Conservation (phyloP, 768 basidiomycete species). For the Mycena rosella region DNA sequence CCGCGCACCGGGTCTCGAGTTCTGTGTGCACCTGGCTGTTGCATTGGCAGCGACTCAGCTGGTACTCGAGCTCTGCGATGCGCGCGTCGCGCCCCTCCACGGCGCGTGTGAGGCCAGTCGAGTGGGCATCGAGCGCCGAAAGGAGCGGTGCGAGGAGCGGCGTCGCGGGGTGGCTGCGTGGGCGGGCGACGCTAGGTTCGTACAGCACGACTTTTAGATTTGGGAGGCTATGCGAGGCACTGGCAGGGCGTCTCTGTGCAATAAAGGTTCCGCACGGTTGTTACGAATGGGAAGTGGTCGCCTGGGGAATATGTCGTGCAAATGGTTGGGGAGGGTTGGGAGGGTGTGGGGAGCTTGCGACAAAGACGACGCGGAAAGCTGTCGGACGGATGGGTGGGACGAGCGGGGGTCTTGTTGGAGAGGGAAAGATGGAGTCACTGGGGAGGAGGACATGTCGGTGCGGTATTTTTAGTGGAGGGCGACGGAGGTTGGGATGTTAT, state of each 20-base stretch:
- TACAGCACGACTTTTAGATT: background rate
- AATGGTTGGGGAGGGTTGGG: background rate
- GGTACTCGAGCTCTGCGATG: background rate
- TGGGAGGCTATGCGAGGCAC: too few relatives aligned
- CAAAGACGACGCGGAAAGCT: background rate
- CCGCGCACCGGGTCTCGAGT: background rate
- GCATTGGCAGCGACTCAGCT: background rate
- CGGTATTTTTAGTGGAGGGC: background rate
- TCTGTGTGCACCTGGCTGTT: background rate
- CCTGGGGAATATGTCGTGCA: background rate
- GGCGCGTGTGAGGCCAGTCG: background rate
- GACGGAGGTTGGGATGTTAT: background rate
- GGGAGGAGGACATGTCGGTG: background rate
- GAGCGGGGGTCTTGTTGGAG: background rate
- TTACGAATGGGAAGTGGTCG: background rate
- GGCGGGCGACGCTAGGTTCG: background rate
- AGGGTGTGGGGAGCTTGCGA: background rate
- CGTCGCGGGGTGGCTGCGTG: background rate
- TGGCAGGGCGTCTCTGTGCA: too few relatives aligned
- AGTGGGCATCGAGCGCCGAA: background rate
- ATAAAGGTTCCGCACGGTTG: too few relatives aligned
- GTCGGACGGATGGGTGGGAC: background rate
- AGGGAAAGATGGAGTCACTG: background rate
- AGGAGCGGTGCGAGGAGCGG: conserved; percentile 1
- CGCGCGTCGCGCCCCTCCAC: conserved; percentile 6